These are phyloP conservation scores for Petrea volubilis DNA, from an alignment of 257 asterid species.

Conservation along the genomic window DNA sequence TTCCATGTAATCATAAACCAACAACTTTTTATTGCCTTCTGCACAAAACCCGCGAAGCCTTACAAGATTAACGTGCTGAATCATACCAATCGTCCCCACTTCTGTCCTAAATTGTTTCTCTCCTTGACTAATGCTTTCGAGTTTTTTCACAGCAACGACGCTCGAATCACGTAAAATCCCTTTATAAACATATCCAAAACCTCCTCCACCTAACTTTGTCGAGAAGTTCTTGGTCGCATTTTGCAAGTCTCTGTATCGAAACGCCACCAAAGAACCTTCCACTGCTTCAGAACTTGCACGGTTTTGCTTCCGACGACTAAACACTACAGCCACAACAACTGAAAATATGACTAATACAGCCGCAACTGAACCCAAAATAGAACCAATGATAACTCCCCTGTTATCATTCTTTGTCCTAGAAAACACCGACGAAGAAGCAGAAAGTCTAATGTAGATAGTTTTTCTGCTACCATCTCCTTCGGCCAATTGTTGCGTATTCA, in stretches of 20 bases:
- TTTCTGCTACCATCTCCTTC: constrained; percentile 13
- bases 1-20: too few relatives aligned
- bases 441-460: constrained; percentile 18
- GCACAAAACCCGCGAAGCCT: too few relatives aligned
- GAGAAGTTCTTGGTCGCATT: too few relatives aligned
- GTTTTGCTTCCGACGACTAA: not conserved
- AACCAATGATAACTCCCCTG: not conserved
- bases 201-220: too few relatives aligned
- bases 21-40: too few relatives aligned
- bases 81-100: too few relatives aligned
- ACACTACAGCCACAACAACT: not conserved
- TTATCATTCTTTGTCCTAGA: not conserved
- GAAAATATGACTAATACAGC: not conserved
- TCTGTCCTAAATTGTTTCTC: too few relatives aligned
- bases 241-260: constrained; percentile 25
- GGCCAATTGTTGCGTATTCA: constrained; percentile 8
- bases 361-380: constrained; percentile 15
- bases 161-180: constrained; percentile 19
- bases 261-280: constrained; percentile 15
- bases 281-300: not conserved
- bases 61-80: too few relatives aligned
- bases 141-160: constrained; percentile 24
- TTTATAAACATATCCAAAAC: constrained; percentile 33
- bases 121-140: too few relatives aligned
- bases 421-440: constrained; percentile 17